These are phyloP conservation scores for Cinnamomum chago DNA, from an alignment of 164 flowering plant genomes.

Conservation along the genomic window DNA sequence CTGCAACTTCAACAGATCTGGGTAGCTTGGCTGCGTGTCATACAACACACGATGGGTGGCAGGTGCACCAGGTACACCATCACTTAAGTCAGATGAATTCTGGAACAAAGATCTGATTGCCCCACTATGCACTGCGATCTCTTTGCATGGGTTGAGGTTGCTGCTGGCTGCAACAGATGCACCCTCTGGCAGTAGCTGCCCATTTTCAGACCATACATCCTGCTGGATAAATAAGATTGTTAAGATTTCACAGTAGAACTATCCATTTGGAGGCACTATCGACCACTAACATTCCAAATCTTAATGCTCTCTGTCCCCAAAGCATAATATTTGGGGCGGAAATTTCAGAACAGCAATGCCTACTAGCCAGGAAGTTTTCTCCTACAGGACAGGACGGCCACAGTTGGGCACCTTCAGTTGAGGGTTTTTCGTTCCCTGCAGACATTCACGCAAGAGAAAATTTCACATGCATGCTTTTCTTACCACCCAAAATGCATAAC, in stretches of 20 bases:
- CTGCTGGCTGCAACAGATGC: constrained; percentile 16
- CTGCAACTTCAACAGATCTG: constrained; percentile 12
- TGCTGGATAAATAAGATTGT: constrained; percentile 12
- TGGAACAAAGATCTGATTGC: constrained; percentile 9
- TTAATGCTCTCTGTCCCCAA: background rate
- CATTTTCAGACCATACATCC: constrained; percentile 25
- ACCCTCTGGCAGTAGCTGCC: constrained; percentile 11
- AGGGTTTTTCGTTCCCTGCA: background rate
- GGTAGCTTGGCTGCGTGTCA: constrained; percentile 6
- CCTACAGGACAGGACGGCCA: background rate
- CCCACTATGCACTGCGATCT: constrained; percentile 11
- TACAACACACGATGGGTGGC: constrained; percentile 14
- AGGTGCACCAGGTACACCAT: constrained; percentile 5
- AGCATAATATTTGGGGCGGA: background rate
- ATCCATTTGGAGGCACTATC: background rate
- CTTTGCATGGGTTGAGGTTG: constrained; percentile 13
- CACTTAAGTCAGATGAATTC: constrained; percentile 14
- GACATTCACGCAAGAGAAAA: too few species aligned
- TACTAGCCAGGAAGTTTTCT: background rate
- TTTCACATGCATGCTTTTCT: too few species aligned
- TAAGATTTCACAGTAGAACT: background rate
- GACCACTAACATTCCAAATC: background rate
- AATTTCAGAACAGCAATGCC: background rate
- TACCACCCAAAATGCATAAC: too few species aligned
- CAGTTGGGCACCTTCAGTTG: background rate